These are phyloP conservation scores for Echria macrotheca DNA, from an alignment of 495 filamentous ascomycete species.

Conservation along the genomic window DNA sequence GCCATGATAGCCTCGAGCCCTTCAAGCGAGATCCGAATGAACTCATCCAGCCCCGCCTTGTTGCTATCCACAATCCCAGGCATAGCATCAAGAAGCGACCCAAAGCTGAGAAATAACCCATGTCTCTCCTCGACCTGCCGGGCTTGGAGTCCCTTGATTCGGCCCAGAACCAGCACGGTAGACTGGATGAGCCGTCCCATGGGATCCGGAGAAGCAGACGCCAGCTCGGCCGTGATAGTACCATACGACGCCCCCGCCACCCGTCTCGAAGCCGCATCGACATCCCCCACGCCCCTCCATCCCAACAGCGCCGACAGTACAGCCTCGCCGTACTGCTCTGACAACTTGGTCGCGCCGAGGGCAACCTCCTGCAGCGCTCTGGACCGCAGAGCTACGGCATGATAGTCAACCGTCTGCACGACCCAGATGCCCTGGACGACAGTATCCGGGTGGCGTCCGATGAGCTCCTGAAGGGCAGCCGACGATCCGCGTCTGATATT, in stretches of 20 bases:
- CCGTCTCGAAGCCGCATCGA: constrained; percentile 66
- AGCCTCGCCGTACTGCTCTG: constrained; percentile 61
- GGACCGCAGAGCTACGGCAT: constrained; percentile 80
- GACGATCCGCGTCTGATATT: constrained; percentile 91
- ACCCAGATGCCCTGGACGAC: constrained; percentile 74
- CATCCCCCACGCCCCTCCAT: constrained; percentile 81
- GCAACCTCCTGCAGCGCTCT: constrained; percentile 75
- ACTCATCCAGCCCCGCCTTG: constrained; percentile 1
- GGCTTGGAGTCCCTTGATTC: constrained; percentile 43
- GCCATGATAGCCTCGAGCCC: constrained; percentile 28
- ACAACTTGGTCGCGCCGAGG: constrained; percentile 56
- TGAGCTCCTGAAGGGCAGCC: constrained; percentile 88
- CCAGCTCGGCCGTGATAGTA: constrained; percentile 42
- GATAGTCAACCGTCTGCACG: constrained; percentile 88
- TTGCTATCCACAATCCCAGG: constrained; percentile 15
- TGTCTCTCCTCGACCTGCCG: constrained; percentile 64
- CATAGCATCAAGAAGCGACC: constrained; percentile 39
- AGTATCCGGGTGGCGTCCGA: constrained; percentile 84
- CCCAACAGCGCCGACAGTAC: constrained; percentile 66
- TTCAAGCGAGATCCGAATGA: constrained; percentile 14
- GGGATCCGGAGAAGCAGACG: constrained; percentile 13
- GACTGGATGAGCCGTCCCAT: constrained; percentile 25
- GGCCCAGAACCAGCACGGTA: constrained; percentile 33
- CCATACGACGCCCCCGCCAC: constrained; percentile 67
- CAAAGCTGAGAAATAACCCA: constrained; percentile 59